phyloP scores from a whole-genome alignment of 164 flowering plant genomes.

The Vitis rupestris region DNA sequence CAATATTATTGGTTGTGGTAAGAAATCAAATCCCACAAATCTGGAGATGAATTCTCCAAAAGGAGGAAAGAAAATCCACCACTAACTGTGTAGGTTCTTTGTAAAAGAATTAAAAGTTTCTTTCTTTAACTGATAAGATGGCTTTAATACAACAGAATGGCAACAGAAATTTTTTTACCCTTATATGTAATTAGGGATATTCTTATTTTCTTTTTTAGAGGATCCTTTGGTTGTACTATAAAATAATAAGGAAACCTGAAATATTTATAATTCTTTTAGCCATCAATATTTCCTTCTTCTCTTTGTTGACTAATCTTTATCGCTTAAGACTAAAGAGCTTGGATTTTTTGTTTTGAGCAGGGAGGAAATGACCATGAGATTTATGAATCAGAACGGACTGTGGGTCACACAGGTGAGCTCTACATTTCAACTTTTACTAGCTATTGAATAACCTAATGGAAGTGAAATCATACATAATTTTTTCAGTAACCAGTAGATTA shows the following conservation, averaged over 20 bases:
- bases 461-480: not conserved
- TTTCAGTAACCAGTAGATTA: too few relatives aligned
- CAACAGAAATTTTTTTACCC: too few relatives aligned
- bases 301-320: not conserved
- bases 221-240: too few relatives aligned
- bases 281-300: not conserved
- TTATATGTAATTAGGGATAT: too few relatives aligned
- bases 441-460: not conserved
- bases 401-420: conserved; percentile 88
- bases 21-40: not conserved
- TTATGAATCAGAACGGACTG: conserved; percentile 74
- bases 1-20: not conserved
- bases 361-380: conserved; percentile 98
- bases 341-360: conserved; percentile 40
- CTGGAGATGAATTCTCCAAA: not conserved
- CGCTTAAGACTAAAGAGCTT: not conserved
- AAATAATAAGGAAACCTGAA: too few relatives aligned
- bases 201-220: too few relatives aligned
- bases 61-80: too few relatives aligned
- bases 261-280: too few relatives aligned
- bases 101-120: too few relatives aligned
- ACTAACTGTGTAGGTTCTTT: too few relatives aligned
- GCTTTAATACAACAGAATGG: too few relatives aligned
- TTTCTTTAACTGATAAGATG: too few relatives aligned
- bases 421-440: conserved; percentile 1